Conservation (phyloP, 129 eudicot genomes). For the Artemisia tridentata region DNA sequence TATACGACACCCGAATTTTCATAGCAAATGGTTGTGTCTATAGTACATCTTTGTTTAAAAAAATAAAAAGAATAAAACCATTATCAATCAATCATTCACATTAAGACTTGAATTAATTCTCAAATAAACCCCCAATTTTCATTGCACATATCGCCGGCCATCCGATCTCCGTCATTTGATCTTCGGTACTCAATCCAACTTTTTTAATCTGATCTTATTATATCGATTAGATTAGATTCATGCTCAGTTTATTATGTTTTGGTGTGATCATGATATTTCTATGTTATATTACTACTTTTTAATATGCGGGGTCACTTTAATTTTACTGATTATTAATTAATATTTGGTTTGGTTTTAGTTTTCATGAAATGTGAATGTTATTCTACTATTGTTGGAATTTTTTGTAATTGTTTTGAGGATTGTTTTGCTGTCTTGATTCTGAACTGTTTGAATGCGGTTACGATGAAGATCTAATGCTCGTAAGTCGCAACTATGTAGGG, state of each 20-base stretch:
- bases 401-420: background rate
- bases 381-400: background rate
- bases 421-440: background rate
- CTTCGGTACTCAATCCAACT: background rate
- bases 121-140: conserved; percentile 1
- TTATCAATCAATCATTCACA: too few relatives aligned
- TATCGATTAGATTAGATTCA: background rate
- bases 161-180: background rate
- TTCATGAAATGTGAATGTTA: background rate
- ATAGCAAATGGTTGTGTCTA: too few relatives aligned
- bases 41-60: too few relatives aligned
- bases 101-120: background rate
- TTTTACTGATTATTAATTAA: background rate
- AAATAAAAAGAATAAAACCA: too few relatives aligned
- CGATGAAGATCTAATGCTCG: too few relatives aligned
- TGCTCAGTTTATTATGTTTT: background rate
- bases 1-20: too few relatives aligned
- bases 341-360: background rate
- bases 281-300: background rate
- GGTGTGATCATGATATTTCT: background rate
- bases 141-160: background rate
- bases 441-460: background rate
- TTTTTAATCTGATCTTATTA: background rate
- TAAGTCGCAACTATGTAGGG: too few relatives aligned
- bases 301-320: too few relatives aligned